Evolutionary conservation across 2,329 filamentous ascomycete genomes (phyloP), one percentile per base, ranked within the genome.

Genomic region (Westerdykella aurantiaca): DNA sequence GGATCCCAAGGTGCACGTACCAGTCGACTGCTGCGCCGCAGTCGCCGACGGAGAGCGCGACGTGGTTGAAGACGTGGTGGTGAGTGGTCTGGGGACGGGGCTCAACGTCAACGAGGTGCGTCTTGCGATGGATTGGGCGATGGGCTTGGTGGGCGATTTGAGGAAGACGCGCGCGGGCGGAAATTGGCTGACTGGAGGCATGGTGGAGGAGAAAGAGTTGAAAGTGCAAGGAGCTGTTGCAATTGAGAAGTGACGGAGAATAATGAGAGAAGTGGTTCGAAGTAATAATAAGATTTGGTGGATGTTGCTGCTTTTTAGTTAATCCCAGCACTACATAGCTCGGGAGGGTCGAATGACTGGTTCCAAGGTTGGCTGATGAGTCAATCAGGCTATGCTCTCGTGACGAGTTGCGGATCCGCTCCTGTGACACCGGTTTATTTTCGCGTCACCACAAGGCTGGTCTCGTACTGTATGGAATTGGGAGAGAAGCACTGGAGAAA

Each of bases 101-200:
- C 13, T 46, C 14, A 41, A 12, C 13, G 50, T 50, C 41, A 53
- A 41, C 37, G 52, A 51, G 6, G 45, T 43, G 22, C 39, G 40
- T 41, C 45, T 39, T 46, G 50, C 21, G 14, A 38, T 25, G 22
- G 12, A 33, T 21, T 21, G 18, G 18, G 18, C 18, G 18, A 21
- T 6, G 18, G 35, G 14, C 17, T 39, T 23, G 40, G 46, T 17
- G 16, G 48, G 39, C 5, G 45, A 49, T 41, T 63, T 61, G 42
- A 63, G 47, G 42, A 61, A 63, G 49, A 62, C 57, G 16, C 60
- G 53, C 5, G 60, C 60, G 10, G 60, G 58, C 12, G 60, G 60
- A 44, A 63, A 61, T 52, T 61, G 57, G 48, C 57, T 61, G 45
- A 63, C 50, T 43, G 60, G 50, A 55, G 60, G 60, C 60, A 63